A percentile compares a stretch with the other conserved stretches of the same genome.
These are phyloP conservation scores for Prunus mira DNA, from an alignment of 306 rosid species.

Conservation along the genomic window DNA sequence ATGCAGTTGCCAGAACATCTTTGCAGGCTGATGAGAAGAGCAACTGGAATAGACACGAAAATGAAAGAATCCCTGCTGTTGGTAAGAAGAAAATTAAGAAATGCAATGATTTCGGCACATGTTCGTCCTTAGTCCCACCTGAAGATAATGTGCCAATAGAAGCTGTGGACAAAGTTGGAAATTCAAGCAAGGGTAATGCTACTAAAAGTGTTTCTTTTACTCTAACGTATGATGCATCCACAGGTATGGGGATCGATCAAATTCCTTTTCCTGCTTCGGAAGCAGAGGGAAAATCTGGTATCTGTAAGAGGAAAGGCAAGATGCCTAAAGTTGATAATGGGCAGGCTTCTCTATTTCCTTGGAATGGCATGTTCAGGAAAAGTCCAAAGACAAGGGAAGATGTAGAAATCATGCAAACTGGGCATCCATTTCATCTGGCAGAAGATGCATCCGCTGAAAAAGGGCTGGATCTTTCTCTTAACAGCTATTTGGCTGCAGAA, in stretches of 20 bases:
- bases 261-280: conserved; percentile 35
- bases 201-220: conserved; percentile 30
- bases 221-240: conserved; percentile 30
- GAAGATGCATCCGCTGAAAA: conserved; percentile 42
- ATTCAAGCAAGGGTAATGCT: conserved; percentile 28
- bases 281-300: conserved; percentile 46
- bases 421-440: conserved; percentile 39
- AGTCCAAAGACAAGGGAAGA: conserved; percentile 37
- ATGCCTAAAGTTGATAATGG: conserved; percentile 42
- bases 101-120: conserved; percentile 37
- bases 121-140: conserved; percentile 38
- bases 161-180: conserved; percentile 29
- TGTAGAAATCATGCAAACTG: conserved; percentile 42
- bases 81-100: conserved; percentile 62
- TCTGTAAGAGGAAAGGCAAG: conserved; percentile 58
- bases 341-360: conserved; percentile 34
- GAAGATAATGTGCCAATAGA: conserved; percentile 34
- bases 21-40: conserved; percentile 41
- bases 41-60: conserved; percentile 34
- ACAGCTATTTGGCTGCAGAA: conserved; percentile 40
- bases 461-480: conserved; percentile 64
- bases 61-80: conserved; percentile 38
- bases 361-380: conserved; percentile 34
- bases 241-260: conserved; percentile 36
- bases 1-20: conserved; percentile 29